phyloP scores from a whole-genome alignment of 148 eudicot species.

The Drosera capensis region DNA sequence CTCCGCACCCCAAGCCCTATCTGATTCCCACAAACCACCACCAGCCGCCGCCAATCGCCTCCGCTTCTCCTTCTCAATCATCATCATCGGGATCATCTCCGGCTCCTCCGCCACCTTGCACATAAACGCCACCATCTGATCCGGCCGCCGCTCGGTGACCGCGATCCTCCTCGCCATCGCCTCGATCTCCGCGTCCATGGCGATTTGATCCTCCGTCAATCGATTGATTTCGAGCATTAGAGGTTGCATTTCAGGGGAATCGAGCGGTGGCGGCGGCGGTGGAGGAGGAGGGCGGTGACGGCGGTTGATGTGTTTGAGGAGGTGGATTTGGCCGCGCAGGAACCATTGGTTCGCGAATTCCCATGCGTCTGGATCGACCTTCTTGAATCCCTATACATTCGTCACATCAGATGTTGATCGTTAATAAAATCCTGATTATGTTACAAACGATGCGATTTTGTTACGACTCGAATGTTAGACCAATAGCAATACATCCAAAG shows the following conservation, averaged over 20 bases:
- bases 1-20: no score
- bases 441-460: background rate
- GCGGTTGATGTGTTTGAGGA: constrained; percentile 25
- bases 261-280: constrained; percentile 6
- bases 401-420: background rate
- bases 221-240: constrained; percentile 19
- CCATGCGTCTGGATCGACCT: constrained; percentile 41
- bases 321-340: constrained; percentile 27
- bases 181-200: constrained; percentile 21
- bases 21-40: no score
- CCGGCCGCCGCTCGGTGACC: constrained; percentile 31
- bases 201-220: constrained; percentile 28
- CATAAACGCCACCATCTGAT: constrained; percentile 36
- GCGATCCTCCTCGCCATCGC: constrained; percentile 33
- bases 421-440: background rate
- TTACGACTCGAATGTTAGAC: background rate
- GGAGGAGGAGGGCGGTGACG: background rate
- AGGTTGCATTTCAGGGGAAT: no score
- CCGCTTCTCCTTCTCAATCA: constrained; percentile 13
- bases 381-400: constrained; percentile 24
- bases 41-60: background rate
- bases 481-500: background rate
- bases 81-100: constrained; percentile 23
- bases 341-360: constrained; percentile 50
- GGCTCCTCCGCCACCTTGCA: constrained; percentile 32